Percentiles rank a stretch among this genome's conserved stretches.
Evolutionary conservation across 257 asterid species (phyloP).

Genomic region (Mitragyna speciosa): DNA sequence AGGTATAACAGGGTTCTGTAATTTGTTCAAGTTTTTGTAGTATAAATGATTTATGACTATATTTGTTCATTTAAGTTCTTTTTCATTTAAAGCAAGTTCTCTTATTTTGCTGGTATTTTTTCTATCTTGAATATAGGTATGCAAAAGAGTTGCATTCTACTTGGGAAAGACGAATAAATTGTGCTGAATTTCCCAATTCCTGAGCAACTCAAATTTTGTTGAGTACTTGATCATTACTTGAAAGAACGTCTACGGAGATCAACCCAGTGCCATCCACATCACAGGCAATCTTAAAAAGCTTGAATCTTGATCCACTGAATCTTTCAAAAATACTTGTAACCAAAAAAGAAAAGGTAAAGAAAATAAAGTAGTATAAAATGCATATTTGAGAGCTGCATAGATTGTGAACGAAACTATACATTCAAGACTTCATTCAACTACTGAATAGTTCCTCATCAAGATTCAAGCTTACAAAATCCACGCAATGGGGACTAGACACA

Average conservation of each 20-base stretch:
- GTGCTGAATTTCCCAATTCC: neutral
- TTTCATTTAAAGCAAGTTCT: neutral
- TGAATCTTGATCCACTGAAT: neutral
- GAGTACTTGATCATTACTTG: neutral
- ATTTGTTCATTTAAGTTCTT: neutral
- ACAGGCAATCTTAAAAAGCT: neutral
- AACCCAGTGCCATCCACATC: neutral
- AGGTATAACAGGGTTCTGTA: neutral
- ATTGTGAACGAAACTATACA: neutral
- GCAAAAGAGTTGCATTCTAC: neutral
- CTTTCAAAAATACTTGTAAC: neutral
- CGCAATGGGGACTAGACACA: neutral
- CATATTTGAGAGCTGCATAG: neutral
- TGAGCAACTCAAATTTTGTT: neutral
- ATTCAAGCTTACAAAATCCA: neutral
- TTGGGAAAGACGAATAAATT: neutral
- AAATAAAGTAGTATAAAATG: too few species aligned
- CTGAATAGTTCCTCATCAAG: neutral
- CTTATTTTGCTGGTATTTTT: neutral
- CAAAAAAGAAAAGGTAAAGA: neutral
- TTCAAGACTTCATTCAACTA: neutral
- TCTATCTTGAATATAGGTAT: too few species aligned
- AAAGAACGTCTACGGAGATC: neutral
- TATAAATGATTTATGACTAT: neutral
- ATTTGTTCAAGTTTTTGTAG: neutral